Evolutionary conservation across 1,139 yeast genomes (phyloP).

Genomic region (Hanseniaspora uvarum): DNA sequence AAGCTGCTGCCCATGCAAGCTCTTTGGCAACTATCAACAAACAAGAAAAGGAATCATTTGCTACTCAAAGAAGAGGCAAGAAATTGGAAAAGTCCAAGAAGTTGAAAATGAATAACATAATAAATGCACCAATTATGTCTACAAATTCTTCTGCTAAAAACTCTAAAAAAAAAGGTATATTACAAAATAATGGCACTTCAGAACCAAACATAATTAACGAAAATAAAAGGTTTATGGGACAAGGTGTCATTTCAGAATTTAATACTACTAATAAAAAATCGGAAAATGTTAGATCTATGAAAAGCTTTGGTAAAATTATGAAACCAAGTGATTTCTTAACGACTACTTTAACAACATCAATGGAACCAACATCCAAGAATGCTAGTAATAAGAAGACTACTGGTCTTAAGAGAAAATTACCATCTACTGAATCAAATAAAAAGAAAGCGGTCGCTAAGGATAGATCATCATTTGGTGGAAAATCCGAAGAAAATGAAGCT

Average conservation of each 20-base stretch:
- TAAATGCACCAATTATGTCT: background rate
- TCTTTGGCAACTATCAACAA: conserved; percentile 15
- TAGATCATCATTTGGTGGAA: background rate
- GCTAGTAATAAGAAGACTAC: background rate
- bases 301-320: conserved; percentile 9
- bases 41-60: conserved; percentile 15
- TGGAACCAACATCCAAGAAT: conserved; percentile 13
- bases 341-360: conserved; percentile 10
- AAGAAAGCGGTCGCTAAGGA: background rate
- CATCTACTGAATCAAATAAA: background rate
- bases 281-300: background rate
- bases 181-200: background rate
- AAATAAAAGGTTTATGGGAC: conserved; percentile 11
- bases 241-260: conserved; percentile 14
- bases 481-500: background rate
- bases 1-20: conserved; percentile 17
- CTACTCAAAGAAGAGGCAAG: conserved; percentile 15
- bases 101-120: background rate
- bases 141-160: background rate
- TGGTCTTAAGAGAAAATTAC: background rate
- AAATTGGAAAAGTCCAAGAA: conserved; percentile 10
- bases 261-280: background rate
- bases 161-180: background rate
- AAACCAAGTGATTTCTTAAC: conserved; percentile 16
- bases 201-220: conserved; percentile 3